These are phyloP conservation scores for Calonectria crousiana DNA, from an alignment of 2,329 filamentous ascomycete species.

Conservation along the genomic window DNA sequence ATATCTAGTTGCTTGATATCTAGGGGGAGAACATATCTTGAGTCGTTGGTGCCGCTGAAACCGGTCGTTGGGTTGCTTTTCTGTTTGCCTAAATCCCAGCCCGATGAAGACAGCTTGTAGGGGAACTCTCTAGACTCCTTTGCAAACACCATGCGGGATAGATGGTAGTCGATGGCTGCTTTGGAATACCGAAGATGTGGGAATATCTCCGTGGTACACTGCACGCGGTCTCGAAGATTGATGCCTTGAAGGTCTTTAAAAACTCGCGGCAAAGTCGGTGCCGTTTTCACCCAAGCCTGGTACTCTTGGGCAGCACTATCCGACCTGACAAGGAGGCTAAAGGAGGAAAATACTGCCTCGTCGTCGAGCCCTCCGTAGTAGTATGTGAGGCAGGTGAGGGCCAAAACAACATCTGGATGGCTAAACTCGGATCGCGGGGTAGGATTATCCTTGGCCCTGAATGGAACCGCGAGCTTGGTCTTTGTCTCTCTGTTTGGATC, in stretches of 20 bases:
- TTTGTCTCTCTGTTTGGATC: slow-evolving; percentile 54
- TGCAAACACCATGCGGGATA: slow-evolving; percentile 70
- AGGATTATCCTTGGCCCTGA: slow-evolving; percentile 69
- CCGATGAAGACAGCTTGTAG: slow-evolving; percentile 72
- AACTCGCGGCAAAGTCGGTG: slow-evolving; percentile 45
- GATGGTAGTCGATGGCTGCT: slow-evolving; percentile 71
- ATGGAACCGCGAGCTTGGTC: slow-evolving; percentile 69
- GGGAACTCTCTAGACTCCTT: slow-evolving; percentile 73
- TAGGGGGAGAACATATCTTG: slow-evolving; percentile 67
- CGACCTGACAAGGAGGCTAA: slow-evolving; percentile 61
- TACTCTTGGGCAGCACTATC: slow-evolving; percentile 68
- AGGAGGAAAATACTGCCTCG: slow-evolving; percentile 59
- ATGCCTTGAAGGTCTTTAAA: slow-evolving; percentile 62
- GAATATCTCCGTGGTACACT: slow-evolving; percentile 64
- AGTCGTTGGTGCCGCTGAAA: slow-evolving; percentile 79
- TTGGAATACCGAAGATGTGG: slow-evolving; percentile 65
- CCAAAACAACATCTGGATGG: slow-evolving; percentile 69
- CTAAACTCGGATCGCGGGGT: slow-evolving; percentile 70
- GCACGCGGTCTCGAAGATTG: slow-evolving; percentile 67
- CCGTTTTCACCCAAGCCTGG: slow-evolving; percentile 57
- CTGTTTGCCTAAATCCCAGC: slow-evolving; percentile 71
- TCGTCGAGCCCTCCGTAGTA: slow-evolving; percentile 68
- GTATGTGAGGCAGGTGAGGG: slow-evolving; percentile 67
- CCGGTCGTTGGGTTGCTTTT: slow-evolving; percentile 68
- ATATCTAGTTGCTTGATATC: slow-evolving; percentile 68